These are phyloP conservation scores for Phyllosticta citriasiana DNA, from an alignment of 2,329 filamentous ascomycete species.

Conservation along the genomic window DNA sequence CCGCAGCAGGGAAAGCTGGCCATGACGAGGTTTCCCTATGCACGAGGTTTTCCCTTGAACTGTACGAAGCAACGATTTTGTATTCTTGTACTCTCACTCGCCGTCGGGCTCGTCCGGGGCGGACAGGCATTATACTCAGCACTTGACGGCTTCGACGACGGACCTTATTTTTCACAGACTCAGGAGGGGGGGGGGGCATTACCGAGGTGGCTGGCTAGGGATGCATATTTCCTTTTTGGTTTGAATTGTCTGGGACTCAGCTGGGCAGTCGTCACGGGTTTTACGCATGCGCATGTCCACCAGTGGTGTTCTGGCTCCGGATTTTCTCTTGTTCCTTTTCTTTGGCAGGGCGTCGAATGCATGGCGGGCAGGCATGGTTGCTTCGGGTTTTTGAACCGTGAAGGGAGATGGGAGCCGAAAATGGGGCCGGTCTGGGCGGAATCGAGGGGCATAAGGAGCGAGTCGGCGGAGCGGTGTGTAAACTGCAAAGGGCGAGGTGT, in stretches of 20 bases:
- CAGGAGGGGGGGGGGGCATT: background rate
- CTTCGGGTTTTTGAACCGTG: background rate
- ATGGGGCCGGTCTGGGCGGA: background rate
- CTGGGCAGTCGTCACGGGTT: background rate
- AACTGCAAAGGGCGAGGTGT: background rate
- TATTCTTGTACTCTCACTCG: background rate
- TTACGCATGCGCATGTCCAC: background rate
- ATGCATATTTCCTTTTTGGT: background rate
- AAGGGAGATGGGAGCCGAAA: background rate
- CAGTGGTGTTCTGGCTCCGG: background rate
- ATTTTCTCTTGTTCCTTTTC: background rate
- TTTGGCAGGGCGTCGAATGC: background rate
- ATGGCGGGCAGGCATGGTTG: background rate
- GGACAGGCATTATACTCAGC: background rate
- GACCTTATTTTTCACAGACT: too few relatives aligned
- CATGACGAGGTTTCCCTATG: background rate
- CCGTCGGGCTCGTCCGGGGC: background rate
- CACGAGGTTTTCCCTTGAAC: background rate
- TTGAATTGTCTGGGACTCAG: background rate
- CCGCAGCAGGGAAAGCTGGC: background rate
- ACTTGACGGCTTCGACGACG: too few relatives aligned
- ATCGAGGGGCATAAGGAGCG: background rate
- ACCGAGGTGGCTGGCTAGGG: background rate
- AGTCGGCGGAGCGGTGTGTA: background rate
- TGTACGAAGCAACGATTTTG: background rate